Conservation (phyloP, 2,329 filamentous ascomycete genomes). For the Claviceps sp. region DNA sequence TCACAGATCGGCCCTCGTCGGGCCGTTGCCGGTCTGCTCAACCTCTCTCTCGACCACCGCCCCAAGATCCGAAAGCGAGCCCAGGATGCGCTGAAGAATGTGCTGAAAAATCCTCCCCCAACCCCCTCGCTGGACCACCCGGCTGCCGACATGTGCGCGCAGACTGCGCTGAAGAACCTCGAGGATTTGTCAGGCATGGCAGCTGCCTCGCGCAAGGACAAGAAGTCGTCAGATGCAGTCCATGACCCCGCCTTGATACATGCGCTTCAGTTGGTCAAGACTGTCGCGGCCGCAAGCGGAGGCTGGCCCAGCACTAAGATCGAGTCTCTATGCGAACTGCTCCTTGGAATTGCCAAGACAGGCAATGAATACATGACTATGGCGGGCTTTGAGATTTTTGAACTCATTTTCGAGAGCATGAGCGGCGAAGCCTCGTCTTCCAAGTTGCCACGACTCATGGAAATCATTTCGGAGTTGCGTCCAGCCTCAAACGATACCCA, state of each 20-base stretch:
- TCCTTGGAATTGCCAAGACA: constrained; percentile 77
- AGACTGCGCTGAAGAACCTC: constrained; percentile 72
- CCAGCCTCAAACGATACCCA: constrained; percentile 90
- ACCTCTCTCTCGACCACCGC: constrained; percentile 70
- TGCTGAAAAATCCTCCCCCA: constrained; percentile 75
- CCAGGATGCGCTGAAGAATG: constrained; percentile 72
- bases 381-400: constrained; percentile 92
- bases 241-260: constrained; percentile 83
- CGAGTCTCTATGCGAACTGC: constrained; percentile 75
- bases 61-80: constrained; percentile 92
- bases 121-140: constrained; percentile 90
- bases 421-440: constrained; percentile 73
- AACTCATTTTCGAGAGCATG: constrained; percentile 91
- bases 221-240: constrained; percentile 45
- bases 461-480: constrained; percentile 83
- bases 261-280: constrained; percentile 82
- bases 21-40: constrained; percentile 75
- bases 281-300: constrained; percentile 70
- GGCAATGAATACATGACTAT: constrained; percentile 95
- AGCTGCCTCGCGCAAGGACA: constrained; percentile 45
- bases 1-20: constrained; percentile 74
- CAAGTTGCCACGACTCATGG: constrained; percentile 78
- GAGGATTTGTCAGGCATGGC: constrained; percentile 57
- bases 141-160: constrained; percentile 89
- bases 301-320: constrained; percentile 97